Base-by-base conservation (phyloP, 169 alveolate genomes). In the Miamiensis avidus region DNA sequence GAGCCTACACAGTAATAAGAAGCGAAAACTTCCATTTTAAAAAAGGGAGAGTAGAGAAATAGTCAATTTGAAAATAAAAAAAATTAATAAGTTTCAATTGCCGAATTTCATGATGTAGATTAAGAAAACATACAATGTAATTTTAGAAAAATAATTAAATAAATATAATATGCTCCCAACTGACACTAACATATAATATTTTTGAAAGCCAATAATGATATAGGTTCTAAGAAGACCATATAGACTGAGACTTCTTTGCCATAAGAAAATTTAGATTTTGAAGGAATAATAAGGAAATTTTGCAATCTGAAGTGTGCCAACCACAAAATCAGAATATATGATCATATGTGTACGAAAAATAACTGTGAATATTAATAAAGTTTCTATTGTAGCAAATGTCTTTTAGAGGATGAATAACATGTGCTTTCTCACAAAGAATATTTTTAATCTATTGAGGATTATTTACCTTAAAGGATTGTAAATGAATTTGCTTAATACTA, bases 291-390 rank as follows among this genome's bases (percentile, higher is more conserved):
- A 16, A 33, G 49, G 31, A 79, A 79, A 29, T 79, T 79, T 64
- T 25, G 34, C 30, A 33, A 65, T 64, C 16, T 79, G 28, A 28
- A 65, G n/a, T 79, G 84, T 30, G 11, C 84, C 27, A 34, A 34
- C 29, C 84, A 79, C 64, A 79, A 79, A 79, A 79, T 79, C 26
- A 79, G 84, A 49, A 72, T 34, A n/a, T 79, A 29, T 64, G 84
- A 79, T 64, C 84, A 79, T 65, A 79, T 79, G 15, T 79, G 84
- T 64, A 65, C 28, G 15, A 28, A 49, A 33, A 79, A 79, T 28
- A 79, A 28, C 30, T 79, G 84, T 27, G 1, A 25, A 16, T 79
- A 29, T 79, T n/a, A 29, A 4, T 29, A 79, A 34, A 34, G 25
- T n/a, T 49, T 79, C 29, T 79, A 27, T 34, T 79, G 84, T 30